Evolutionary conservation across 331 rosid genomes (phyloP), one percentile per base, ranked within the genome.

Genomic region (Erythrophleum ivorense): DNA sequence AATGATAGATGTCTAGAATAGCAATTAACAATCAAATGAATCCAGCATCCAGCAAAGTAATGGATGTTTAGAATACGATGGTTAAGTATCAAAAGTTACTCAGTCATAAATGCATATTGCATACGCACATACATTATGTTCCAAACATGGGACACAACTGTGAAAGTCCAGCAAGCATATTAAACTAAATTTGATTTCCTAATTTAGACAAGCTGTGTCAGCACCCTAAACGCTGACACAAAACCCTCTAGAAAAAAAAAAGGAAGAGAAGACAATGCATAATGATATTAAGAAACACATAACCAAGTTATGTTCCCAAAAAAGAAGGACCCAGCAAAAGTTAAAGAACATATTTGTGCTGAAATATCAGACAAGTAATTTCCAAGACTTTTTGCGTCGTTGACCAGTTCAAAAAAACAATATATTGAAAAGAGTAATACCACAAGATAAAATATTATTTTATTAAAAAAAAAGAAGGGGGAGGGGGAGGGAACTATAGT

Each of bases 321-420:
- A 50, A 49, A 12, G 46, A 1, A 73, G 18, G 77, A 72, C 15
- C 29, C 62, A 50, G 7, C 34, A 49, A 73, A 34, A 59, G 24
- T 21, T 53, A 34, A 70, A 59, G 63, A 52, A 34, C 53, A 58
- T 19, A 19, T 78, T 66, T 34, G 76, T 31, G 46, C 13, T 58
- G 52, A 50, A 73, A 18, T 73, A 78, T 78, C 41, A 65, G 78
- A 65, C 70, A 54, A 46, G 31, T 57, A 76, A 70, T 72, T 67
- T 14, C 12, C 64, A 60, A 48, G 11, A 11, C 41, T 31, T 71
- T 79, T 14, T 48, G 19, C 63, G 49, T 68, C 65, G 71, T 76
- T 31, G 40, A 75, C 54, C 74, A 70, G 67, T 55, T 62, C 9
- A 49, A 48, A 49, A 63, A 43, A 78, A 52, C 53, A 49, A 41